A percentile compares a stretch with the other conserved stretches of the same genome.
phyloP scores from a whole-genome alignment of 1,284 basidiomycete genomes.

The Irpex sp. region DNA sequence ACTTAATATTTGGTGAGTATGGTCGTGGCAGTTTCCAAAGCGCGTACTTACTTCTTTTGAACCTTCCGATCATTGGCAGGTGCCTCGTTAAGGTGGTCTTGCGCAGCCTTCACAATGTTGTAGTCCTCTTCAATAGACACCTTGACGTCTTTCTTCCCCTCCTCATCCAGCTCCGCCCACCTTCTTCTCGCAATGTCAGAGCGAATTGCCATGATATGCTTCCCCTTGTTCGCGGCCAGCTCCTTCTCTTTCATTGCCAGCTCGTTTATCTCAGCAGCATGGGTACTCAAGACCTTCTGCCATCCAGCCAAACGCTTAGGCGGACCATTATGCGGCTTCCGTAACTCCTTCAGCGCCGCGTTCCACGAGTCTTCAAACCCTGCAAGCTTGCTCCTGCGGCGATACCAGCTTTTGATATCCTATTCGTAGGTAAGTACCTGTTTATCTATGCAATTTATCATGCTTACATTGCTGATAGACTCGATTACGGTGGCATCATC shows the following conservation, averaged over 20 bases:
- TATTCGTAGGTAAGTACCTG: not conserved
- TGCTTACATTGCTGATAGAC: not conserved
- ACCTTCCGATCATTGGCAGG: not conserved
- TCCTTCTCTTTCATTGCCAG: not conserved
- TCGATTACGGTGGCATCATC: not conserved
- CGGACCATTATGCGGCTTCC: not conserved
- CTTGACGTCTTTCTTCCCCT: not conserved
- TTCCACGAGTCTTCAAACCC: not conserved
- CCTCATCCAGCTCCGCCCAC: not conserved
- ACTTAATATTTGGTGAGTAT: not conserved
- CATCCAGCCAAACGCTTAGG: not conserved
- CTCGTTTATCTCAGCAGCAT: not conserved
- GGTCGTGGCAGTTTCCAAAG: not conserved
- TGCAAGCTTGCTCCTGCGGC: not conserved
- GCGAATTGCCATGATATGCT: not conserved
- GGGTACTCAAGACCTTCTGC: not conserved
- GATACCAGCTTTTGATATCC: not conserved
- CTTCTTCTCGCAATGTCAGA: not conserved
- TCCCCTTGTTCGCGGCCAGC: not conserved
- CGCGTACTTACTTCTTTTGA: not conserved
- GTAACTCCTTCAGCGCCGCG: not conserved
- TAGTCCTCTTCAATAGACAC: not conserved
- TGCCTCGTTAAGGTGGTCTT: not conserved
- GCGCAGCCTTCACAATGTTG: not conserved
- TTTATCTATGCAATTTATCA: not conserved